A percentile compares a stretch with the other conserved stretches of the same genome.
Conservation (phyloP, 139 green algal species). For the Nannochloris sp. region DNA sequence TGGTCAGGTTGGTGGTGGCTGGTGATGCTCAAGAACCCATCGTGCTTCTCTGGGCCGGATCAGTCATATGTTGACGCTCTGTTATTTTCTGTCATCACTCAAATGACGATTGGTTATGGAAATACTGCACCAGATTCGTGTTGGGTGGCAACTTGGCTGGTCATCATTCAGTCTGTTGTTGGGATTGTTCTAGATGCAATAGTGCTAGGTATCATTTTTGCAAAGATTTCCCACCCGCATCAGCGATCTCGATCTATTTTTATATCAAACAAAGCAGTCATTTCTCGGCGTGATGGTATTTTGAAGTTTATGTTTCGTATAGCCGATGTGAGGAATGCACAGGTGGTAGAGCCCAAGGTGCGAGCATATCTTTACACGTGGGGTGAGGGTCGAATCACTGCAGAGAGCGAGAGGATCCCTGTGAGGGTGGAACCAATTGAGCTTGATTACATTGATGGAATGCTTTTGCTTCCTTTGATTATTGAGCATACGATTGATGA, state of each 20-base stretch:
- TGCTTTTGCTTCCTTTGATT: slow-evolving; percentile 70
- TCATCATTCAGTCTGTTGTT: slow-evolving; percentile 60
- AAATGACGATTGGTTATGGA: slow-evolving; percentile 55
- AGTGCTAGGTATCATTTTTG: slow-evolving; percentile 73
- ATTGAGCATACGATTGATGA: slow-evolving; percentile 84
- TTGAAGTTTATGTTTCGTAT: slow-evolving; percentile 91
- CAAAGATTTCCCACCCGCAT: slow-evolving; percentile 68
- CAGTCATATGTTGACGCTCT: slow-evolving; percentile 35
- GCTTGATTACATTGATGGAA: slow-evolving; percentile 53
- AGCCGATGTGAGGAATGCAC: slow-evolving; percentile 59
- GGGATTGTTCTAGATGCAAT: slow-evolving; percentile 63
- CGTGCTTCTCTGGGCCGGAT: slow-evolving; percentile 27
- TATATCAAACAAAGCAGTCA: slow-evolving; percentile 66
- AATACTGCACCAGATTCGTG: slow-evolving; percentile 60
- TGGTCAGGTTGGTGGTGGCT: slow-evolving; percentile 31
- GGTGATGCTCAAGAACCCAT: slow-evolving; percentile 18
- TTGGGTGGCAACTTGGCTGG: slow-evolving; percentile 44
- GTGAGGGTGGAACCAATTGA: slow-evolving; percentile 29
- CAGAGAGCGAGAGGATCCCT: slow-evolving; percentile 72
- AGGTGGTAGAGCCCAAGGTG: slow-evolving; percentile 20
- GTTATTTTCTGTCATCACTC: slow-evolving; percentile 29
- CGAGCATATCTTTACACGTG: slow-evolving; percentile 62
- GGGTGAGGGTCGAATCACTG: slow-evolving; percentile 48
- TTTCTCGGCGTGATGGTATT: slow-evolving; percentile 69
- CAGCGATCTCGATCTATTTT: slow-evolving; percentile 71